A percentile compares a stretch with the other conserved stretches of the same genome.
These are phyloP conservation scores for Coemansia sp. DNA, from an alignment of 192 early-diverging fungal species.

Conservation along the genomic window DNA sequence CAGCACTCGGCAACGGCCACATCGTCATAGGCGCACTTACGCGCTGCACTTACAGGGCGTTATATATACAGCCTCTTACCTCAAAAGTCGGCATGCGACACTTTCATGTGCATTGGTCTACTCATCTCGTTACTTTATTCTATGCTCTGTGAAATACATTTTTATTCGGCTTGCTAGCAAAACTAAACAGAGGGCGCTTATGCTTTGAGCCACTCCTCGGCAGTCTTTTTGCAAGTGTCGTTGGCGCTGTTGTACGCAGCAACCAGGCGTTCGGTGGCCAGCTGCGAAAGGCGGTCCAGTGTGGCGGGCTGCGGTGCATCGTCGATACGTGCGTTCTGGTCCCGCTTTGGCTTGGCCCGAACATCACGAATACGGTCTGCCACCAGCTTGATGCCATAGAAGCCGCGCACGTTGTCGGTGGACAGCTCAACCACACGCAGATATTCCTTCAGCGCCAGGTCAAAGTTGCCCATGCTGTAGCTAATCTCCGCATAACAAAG, in stretches of 20 bases:
- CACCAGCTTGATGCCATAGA: conserved; percentile 80
- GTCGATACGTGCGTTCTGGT: conserved; percentile 11
- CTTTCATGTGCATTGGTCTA: not conserved
- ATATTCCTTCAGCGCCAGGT: conserved; percentile 82
- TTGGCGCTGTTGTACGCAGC: conserved; percentile 20
- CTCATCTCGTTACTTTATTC: not conserved
- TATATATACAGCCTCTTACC: not conserved
- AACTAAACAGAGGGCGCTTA: not conserved
- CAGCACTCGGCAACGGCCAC: conserved; percentile 26
- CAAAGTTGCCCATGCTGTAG: conserved; percentile 66
- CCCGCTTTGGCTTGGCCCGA: conserved; percentile 9
- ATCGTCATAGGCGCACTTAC: not conserved
- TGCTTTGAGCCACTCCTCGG: conserved; percentile 38
- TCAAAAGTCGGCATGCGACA: not conserved
- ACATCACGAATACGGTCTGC: conserved; percentile 40
- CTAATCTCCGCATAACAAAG: conserved; percentile 88
- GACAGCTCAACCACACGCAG: conserved; percentile 85
- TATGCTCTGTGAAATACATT: conserved; percentile 2
- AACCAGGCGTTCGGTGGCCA: conserved; percentile 48
- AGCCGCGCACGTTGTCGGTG: conserved; percentile 78
- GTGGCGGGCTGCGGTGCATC: conserved; percentile 32
- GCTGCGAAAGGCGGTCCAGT: conserved; percentile 41
- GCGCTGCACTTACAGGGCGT: not conserved
- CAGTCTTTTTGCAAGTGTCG: conserved; percentile 18
- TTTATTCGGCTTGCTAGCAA: not conserved